phyloP scores from a whole-genome alignment of 2,329 filamentous ascomycete species.

The Ophiosphaerella narmari region DNA sequence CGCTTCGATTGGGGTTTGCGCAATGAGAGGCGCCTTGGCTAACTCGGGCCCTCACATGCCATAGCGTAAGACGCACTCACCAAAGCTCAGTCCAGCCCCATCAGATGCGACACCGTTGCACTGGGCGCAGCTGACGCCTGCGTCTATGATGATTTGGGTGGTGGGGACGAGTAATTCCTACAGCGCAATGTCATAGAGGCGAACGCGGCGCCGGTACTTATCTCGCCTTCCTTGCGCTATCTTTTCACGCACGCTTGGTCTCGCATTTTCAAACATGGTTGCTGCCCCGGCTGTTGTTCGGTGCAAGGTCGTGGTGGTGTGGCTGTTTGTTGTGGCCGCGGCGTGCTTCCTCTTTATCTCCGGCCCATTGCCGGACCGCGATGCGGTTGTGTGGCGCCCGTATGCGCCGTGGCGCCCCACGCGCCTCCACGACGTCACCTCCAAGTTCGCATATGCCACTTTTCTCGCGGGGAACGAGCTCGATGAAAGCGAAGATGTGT shows the following conservation, averaged over 20 bases:
- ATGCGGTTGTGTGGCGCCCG: conserved; percentile 1
- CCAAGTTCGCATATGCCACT: conserved; percentile 46
- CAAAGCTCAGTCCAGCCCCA: too few species aligned
- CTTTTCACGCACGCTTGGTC: not conserved
- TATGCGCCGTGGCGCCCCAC: conserved; percentile 3
- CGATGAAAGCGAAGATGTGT: conserved; percentile 38
- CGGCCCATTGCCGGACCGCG: conserved; percentile 5
- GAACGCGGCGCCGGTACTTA: not conserved
- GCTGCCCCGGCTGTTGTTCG: not conserved
- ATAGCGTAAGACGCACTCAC: too few species aligned
- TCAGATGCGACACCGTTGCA: too few species aligned
- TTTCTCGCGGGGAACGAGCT: conserved; percentile 34
- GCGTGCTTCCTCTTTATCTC: conserved; percentile 5
- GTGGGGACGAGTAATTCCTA: too few species aligned
- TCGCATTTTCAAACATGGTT: not conserved
- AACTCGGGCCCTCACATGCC: too few species aligned
- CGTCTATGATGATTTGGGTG: too few species aligned
- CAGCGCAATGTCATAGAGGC: too few species aligned
- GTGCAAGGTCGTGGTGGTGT: not conserved
- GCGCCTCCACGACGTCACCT: conserved; percentile 10
- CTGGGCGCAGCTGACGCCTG: too few species aligned
- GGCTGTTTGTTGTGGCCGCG: not conserved
- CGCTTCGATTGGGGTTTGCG: too few species aligned
- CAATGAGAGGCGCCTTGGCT: too few species aligned
- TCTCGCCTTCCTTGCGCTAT: not conserved